Base-by-base conservation (phyloP, 108 stramenopile genomes). In the Parietichytrium sp. region DNA sequence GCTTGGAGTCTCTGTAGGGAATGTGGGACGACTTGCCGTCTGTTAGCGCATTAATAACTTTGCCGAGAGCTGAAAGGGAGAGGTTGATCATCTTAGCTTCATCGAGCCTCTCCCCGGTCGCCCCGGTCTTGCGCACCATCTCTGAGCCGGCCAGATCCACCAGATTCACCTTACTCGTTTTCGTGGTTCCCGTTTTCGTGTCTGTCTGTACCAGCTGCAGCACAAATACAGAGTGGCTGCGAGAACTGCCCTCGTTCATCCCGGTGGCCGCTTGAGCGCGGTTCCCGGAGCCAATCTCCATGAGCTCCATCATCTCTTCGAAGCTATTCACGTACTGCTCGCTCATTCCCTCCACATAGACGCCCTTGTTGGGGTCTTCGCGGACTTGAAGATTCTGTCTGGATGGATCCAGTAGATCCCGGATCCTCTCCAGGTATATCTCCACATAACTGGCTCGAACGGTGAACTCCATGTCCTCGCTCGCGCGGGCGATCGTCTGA, bases 131-230 rank as follows among this genome's bases (percentile, higher is more conserved):
- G 51, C 95, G 87, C n/a, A 97, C 92, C 82, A 96, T 95, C 86
- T 99, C 98, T 16, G 93, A 94, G 47, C 98, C 98, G n/a, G 98
- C 98, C 55, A 99, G 88, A 89, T 99, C 98, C 20, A 98, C 95
- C 45, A 99, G 88, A 85, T 95, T 94, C 48, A 99, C 83, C 45
- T 88, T 93, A 47, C 93, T 93, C 16, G 31, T 49, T 29, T 82
- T 82, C 16, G 36, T n/a, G 13, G 38, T 80, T 16, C 88, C 87
- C 6, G 87, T 53, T 23, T 80, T 33, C 13, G n/a, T 51, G 86
- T 89, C 79, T 3, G 25, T 47, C 16, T 84, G 33, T 23, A 81
- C 82, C 27, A 91, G 48, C 25, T 81, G 29, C 10, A 98, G 91
- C 48, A 87, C 91, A 29, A 99, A 87, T 51, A 99, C 93, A 92